A percentile compares a stretch with the other conserved stretches of the same genome.
Conservation (phyloP, 331 rosid species). For the Cydonia oblonga region DNA sequence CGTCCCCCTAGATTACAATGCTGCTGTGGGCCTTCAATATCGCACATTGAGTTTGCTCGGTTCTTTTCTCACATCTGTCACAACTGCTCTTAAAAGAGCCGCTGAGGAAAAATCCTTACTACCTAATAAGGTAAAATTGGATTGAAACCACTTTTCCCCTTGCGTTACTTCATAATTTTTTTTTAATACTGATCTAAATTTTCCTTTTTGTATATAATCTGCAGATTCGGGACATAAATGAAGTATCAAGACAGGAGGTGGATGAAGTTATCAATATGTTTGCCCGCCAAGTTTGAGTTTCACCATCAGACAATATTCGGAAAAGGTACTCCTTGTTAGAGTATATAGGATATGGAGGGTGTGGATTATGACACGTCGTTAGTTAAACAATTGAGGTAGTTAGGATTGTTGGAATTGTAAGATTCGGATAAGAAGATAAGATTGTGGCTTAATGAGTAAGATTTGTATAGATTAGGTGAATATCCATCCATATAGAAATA, state of each 20-base stretch:
- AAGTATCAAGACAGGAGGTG: constrained; percentile 84
- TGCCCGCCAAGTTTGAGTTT: constrained; percentile 40
- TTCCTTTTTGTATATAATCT: not conserved
- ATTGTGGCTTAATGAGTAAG: no score
- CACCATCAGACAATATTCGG: constrained; percentile 72
- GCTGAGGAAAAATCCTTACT: constrained; percentile 72
- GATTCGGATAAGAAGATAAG: no score
- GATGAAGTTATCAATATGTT: constrained; percentile 72
- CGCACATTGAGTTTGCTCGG: constrained; percentile 65
- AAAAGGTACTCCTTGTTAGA: constrained; percentile 46
- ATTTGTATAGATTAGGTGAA: no score
- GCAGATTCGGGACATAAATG: constrained; percentile 85
- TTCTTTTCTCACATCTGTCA: constrained; percentile 53
- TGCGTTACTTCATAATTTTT: not conserved
- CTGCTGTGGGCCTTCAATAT: constrained; percentile 48
- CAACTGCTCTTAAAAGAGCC: constrained; percentile 72
- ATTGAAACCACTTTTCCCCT: not conserved
- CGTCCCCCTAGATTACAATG: constrained; percentile 31
- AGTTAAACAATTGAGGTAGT: no score
- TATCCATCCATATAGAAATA: no score
- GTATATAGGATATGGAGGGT: no score
- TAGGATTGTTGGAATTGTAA: no score
- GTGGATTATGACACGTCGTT: no score
- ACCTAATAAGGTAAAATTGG: constrained; percentile 53
- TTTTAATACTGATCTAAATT: not conserved